Conservation (phyloP, 345 rosid genomes). For the Moricandia moricandioides region DNA sequence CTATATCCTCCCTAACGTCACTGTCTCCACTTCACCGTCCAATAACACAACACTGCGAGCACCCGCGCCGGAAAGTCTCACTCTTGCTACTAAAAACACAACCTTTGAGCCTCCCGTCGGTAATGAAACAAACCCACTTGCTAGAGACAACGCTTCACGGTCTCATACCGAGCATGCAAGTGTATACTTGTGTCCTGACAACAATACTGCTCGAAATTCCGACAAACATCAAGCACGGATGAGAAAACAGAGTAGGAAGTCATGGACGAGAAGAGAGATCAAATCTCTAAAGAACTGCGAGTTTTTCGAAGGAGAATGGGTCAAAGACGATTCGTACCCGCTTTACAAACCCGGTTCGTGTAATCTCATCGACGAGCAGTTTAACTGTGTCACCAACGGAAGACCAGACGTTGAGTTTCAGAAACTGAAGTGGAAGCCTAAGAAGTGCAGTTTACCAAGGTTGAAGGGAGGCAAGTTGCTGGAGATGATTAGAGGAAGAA, state of each 20-base stretch:
- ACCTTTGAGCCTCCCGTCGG: background rate
- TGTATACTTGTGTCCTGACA: constrained; percentile 17
- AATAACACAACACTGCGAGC: constrained; percentile 6
- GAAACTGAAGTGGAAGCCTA: constrained; percentile 89
- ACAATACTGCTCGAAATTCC: background rate
- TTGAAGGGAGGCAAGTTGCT: constrained; percentile 61
- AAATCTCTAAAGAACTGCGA: constrained; percentile 60
- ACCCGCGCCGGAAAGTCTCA: constrained; percentile 12
- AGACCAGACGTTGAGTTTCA: constrained; percentile 72
- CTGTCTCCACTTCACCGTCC: constrained; percentile 26
- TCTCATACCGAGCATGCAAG: constrained; percentile 8
- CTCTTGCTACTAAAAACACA: constrained; percentile 20
- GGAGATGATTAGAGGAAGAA: constrained; percentile 75
- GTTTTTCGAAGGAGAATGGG: constrained; percentile 85
- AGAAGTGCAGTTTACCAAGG: constrained; percentile 77
- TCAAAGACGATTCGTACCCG: constrained; percentile 83
- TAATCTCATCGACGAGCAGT: constrained; percentile 77
- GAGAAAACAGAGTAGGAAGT: constrained; percentile 44
- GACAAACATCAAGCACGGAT: constrained; percentile 10
- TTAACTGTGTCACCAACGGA: constrained; percentile 71
- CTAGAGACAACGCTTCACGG: no score
- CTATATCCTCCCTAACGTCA: constrained; percentile 42
- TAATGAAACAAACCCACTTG: constrained; percentile 20
- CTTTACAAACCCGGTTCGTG: constrained; percentile 90
- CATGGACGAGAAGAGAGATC: constrained; percentile 40